These are phyloP conservation scores for Eucalyptus urophylla DNA, from an alignment of 345 rosid species.

Conservation along the genomic window DNA sequence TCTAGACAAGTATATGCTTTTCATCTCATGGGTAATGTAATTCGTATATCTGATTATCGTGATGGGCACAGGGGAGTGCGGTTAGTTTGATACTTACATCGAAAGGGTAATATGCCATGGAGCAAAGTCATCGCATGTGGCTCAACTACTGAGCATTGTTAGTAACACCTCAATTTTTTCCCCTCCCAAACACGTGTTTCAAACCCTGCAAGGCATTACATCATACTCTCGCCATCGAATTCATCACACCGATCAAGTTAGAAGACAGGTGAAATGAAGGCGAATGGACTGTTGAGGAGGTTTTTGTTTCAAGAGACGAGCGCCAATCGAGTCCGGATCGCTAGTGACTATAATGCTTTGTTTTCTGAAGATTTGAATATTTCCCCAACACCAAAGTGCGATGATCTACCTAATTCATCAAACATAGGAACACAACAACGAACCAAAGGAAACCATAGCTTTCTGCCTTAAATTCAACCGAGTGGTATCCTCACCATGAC, in stretches of 20 bases:
- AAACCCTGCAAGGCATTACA: too few species aligned
- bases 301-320: background rate
- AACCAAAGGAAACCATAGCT: background rate
- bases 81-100: background rate
- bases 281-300: background rate
- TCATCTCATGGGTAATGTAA: rapidly evolving
- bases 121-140: background rate
- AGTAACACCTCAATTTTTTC: background rate
- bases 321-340: background rate
- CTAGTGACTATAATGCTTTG: background rate
- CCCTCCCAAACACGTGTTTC: background rate
- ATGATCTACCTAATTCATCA: background rate
- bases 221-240: background rate
- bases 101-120: background rate
- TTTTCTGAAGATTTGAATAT: background rate
- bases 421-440: background rate
- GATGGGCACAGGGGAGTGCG: background rate
- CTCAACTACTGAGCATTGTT: background rate
- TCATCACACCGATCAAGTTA: background rate
- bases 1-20: background rate
- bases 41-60: rapidly evolving
- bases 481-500: background rate
- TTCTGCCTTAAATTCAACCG: background rate
- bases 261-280: background rate
- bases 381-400: background rate